Conservation (phyloP, 768 basidiomycete species). For the Lactarius evosmus region DNA sequence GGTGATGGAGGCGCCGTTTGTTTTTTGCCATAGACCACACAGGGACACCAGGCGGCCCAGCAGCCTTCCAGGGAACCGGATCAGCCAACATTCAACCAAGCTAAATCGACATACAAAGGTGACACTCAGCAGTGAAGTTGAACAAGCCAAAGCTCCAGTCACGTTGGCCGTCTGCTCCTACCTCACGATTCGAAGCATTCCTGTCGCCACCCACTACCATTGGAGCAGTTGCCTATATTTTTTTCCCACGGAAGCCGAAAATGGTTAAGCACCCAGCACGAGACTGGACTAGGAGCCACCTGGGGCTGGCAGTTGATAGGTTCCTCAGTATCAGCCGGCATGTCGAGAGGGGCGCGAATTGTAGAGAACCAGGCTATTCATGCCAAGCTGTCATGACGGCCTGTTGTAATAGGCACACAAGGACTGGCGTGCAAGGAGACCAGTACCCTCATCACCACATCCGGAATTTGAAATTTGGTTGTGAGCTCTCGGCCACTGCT, state of each 20-base stretch:
- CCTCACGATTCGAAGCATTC: slow-evolving; percentile 31
- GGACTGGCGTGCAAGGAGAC: not conserved
- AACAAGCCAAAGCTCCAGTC: slow-evolving; percentile 35
- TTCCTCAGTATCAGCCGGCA: not conserved
- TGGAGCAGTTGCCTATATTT: not conserved
- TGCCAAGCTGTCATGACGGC: not conserved
- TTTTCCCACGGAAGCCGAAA: not conserved
- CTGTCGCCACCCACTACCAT: slow-evolving; percentile 20
- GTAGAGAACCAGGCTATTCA: not conserved
- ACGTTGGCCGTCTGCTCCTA: slow-evolving; percentile 34
- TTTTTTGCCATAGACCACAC: slow-evolving; percentile 41
- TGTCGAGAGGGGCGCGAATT: not conserved
- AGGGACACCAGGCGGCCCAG: slow-evolving; percentile 41
- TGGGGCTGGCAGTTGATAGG: not conserved
- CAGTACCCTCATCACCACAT: not conserved
- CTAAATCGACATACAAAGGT: slow-evolving; percentile 30
- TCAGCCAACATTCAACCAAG: slow-evolving; percentile 25
- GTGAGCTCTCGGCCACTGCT: not conserved
- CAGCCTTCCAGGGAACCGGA: slow-evolving; percentile 31
- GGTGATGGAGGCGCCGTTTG: slow-evolving; percentile 40
- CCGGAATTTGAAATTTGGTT: not conserved
- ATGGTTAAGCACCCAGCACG: not conserved
- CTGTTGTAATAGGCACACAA: not conserved
- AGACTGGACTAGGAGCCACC: not conserved
- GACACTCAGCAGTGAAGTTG: slow-evolving; percentile 29